Base-by-base conservation (phyloP, 192 early-diverging fungal species). In the Thamnidium elegans region DNA sequence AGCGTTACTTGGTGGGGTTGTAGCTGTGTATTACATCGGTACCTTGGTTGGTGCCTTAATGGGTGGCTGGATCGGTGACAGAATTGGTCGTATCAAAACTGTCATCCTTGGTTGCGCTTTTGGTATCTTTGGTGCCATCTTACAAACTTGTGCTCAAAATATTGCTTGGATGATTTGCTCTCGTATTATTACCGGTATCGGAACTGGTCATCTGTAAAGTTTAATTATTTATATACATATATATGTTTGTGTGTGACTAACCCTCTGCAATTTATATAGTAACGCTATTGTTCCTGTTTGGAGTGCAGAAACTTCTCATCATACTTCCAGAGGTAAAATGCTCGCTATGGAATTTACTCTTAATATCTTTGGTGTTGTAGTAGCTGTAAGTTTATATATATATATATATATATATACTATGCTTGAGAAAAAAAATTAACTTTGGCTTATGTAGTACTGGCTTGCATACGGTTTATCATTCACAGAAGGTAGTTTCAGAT, bases 261-360 rank as follows among this genome's bases (percentile, higher is more conserved):
- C 26, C 26, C 3, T 26, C 26, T 26, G 26, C 26, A n/a, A n/a
- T n/a, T n/a, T n/a, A n/a, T 26, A 26, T 68, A 68, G 67, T 31
- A 71, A 71, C 47, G 70, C 70, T 11, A 51, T 71, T 61, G 70
- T 71, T 7, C 70, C 70, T 15, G 65, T 71, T 19, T 71, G 70
- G 70, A 62, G 58, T 61, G 70, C 70, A 21, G 70, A 71, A 55
- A 66, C 51, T 3, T 71, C 70, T 30, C 55, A 62, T 62, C 70
- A 71, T 21, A 66, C 36, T 2, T 66, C 70, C 20, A 55, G 70
- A 21, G 70, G 70, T 11, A 45, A 42, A 50, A 59, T 71, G 48
- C 42, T 71, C n/a, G 63, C 63, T 21, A 66, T 71, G 44, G 70
- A 71, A 66, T 71, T 71, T 26, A 66, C 64, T 3, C 20, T 66